Base-by-base conservation (phyloP, 225 moss, liverwort and hornwort species). In the Marchantia paleacea region DNA sequence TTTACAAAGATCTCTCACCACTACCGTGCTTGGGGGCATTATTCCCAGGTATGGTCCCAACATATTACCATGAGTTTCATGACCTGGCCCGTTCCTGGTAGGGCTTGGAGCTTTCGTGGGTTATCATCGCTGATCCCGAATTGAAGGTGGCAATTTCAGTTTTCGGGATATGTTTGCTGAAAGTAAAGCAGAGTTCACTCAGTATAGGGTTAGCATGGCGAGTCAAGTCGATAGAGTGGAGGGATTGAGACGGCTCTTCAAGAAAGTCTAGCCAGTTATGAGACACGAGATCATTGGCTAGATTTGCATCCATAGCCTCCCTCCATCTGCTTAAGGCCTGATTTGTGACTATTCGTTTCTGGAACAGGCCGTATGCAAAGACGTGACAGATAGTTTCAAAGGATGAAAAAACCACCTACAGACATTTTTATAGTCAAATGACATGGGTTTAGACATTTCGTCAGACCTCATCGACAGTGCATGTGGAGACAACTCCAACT, bases 1-100 rank as follows among this genome's bases (percentile, higher is more conserved):
- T 80, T 29, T 87, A 30, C 87, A 87, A 81, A 80, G 87, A 78
- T 80, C 87, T 78, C 54, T 84, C 52, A 87, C 87, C 62, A 70
- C 80, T 13, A 77, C 19, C 82, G 76, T 55, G 7, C 29, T 80
- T 19, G 71, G 54, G 22, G 47, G 52, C 78, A 80, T 78, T 26
- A 50, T 80, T 69, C 74, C 87, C 78, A 84, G 84, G 87, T 87
- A 80, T 52, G 65, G n/a, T 19, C 22, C 39, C 22, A 71, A 74
- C 53, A 26, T 20, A 74, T 28, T 28, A 52, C 15, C 15, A 64
- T 53, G 12, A 28, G 13, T 75, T 75, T 12, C 12, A 7, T 55
- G 15, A 57, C 55, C 18, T 10, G 52, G 14, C 53, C 22, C 73
- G 24, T 51, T 52, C 19, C 9, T 54, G 25, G 26, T 25, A 54